A percentile compares a stretch with the other conserved stretches of the same genome.
phyloP scores from a whole-genome alignment of 2,329 filamentous ascomycete genomes.

The Aureobasidium pullulans region DNA sequence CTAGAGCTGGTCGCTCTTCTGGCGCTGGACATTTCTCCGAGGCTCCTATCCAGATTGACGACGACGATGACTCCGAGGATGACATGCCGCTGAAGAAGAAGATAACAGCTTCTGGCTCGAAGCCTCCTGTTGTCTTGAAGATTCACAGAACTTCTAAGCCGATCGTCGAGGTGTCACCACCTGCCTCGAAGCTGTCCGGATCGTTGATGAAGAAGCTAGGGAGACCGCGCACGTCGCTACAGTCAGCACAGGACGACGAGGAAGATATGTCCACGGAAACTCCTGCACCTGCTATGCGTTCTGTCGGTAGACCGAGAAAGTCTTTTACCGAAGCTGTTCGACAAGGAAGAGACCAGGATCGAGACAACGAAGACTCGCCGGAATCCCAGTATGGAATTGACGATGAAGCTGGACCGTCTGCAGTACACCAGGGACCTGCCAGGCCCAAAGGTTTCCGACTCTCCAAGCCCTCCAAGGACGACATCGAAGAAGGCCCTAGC shows the following conservation, averaged over 20 bases:
- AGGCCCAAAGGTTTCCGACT: no score
- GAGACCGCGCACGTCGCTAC: not conserved
- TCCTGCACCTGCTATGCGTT: not conserved
- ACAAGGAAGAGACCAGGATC: not conserved
- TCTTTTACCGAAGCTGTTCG: not conserved
- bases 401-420: no score
- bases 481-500: not conserved
- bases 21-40: constrained; percentile 14
- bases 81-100: not conserved
- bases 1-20: no score
- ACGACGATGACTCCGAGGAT: not conserved
- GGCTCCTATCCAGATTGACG: not conserved
- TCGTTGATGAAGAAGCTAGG: not conserved
- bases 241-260: not conserved
- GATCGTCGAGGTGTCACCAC: not conserved
- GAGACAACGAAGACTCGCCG: not conserved
- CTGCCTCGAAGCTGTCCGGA: not conserved
- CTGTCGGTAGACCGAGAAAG: not conserved
- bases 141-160: not conserved
- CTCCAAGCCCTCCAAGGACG: no score
- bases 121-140: not conserved
- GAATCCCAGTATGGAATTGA: no score
- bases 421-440: no score
- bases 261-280: not conserved
- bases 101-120: not conserved